phyloP scores from a whole-genome alignment of 768 basidiomycete species.

The Chalciporus piperatus region DNA sequence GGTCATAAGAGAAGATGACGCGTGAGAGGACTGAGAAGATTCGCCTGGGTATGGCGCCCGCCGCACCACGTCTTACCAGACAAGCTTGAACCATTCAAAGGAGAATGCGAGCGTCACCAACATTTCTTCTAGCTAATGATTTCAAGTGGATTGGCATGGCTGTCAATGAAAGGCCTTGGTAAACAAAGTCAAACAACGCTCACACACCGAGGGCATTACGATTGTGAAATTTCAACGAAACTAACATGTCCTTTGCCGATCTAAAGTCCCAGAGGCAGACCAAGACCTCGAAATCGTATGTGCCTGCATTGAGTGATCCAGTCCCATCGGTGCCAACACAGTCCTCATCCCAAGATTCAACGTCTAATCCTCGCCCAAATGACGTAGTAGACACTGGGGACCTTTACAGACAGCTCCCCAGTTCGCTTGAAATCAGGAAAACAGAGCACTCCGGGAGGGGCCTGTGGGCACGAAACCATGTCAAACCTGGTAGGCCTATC shows the following conservation, averaged over 20 bases:
- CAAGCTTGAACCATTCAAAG: too few species aligned
- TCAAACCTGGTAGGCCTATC: slow-evolving; percentile 37
- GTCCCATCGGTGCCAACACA: slow-evolving; percentile 21
- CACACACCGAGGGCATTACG: too few species aligned
- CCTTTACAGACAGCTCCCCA: slow-evolving; percentile 36
- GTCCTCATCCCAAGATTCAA: slow-evolving; percentile 23
- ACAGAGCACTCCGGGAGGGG: slow-evolving; percentile 43
- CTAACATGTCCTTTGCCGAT: slow-evolving; percentile 35
- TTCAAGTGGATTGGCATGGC: too few species aligned
- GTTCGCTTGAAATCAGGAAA: slow-evolving; percentile 37
- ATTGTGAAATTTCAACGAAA: neutral
- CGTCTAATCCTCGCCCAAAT: neutral
- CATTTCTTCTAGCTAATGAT: too few species aligned
- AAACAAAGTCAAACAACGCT: too few species aligned
- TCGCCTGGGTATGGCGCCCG: too few species aligned
- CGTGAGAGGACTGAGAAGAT: too few species aligned
- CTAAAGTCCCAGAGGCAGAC: slow-evolving; percentile 30
- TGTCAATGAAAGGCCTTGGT: too few species aligned
- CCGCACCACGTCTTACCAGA: too few species aligned
- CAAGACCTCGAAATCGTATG: slow-evolving; percentile 36
- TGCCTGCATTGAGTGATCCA: slow-evolving; percentile 27
- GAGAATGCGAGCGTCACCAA: too few species aligned
- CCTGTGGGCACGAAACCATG: slow-evolving; percentile 37
- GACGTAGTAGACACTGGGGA: slow-evolving; percentile 4
- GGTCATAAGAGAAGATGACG: too few species aligned